Percentiles rank a stretch among this genome's conserved stretches.
These are phyloP conservation scores for Luzula sylvatica DNA, from an alignment of 176 grass and related monocot genomes.

Conservation along the genomic window DNA sequence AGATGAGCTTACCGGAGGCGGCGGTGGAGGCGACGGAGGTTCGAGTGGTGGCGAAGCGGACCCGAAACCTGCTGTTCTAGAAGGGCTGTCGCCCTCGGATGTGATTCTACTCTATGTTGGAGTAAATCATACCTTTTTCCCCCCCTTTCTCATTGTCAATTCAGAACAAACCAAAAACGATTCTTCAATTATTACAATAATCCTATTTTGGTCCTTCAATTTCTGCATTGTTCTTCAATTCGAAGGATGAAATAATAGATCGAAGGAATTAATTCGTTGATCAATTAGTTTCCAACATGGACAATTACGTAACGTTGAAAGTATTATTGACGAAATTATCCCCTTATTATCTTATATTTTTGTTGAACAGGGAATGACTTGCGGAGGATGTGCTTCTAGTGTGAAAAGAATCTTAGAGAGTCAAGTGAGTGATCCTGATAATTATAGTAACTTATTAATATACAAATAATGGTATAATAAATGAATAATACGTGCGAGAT, in stretches of 20 bases:
- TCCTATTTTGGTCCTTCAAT: background rate
- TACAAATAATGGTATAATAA: background rate
- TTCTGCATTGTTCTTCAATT: too few species aligned
- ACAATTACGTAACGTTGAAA: background rate
- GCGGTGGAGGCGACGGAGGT: slow-evolving; percentile 5
- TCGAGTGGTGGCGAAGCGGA: slow-evolving; percentile 14
- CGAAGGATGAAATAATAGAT: too few species aligned
- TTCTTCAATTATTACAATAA: background rate
- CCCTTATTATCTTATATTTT: background rate
- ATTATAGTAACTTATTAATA: background rate
- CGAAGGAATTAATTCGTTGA: too few species aligned
- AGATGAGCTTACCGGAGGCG: slow-evolving; percentile 14
- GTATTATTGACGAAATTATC: background rate
- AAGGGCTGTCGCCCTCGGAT: slow-evolving; percentile 24
- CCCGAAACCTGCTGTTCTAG: background rate
- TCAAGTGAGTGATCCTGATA: slow-evolving; percentile 31
- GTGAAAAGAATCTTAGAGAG: slow-evolving; percentile 84
- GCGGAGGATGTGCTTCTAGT: slow-evolving; percentile 75
- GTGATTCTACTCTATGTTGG: slow-evolving; percentile 65
- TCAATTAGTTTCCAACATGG: too few species aligned
- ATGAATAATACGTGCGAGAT: too few species aligned
- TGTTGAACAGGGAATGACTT: slow-evolving; percentile 65
- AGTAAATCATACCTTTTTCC: slow-evolving; percentile 24
- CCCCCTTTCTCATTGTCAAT: background rate
- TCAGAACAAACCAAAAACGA: background rate